These are phyloP conservation scores for Saturnispora silvae DNA, from an alignment of 805 yeast genomes.

Conservation along the genomic window DNA sequence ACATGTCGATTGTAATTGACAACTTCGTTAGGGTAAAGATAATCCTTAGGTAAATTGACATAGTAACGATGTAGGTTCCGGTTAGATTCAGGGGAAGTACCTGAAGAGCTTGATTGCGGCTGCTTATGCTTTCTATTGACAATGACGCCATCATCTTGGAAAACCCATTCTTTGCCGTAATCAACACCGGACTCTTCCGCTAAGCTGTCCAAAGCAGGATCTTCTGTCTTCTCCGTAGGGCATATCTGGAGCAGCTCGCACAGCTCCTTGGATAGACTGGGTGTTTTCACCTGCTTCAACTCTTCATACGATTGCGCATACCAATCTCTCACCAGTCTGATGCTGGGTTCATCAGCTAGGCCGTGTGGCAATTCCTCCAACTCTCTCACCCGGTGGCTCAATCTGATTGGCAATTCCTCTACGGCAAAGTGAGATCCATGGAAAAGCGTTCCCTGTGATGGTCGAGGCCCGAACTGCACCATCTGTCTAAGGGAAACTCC, in stretches of 20 bases:
- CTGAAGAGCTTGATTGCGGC: not conserved
- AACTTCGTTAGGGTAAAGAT: slow-evolving; percentile 62
- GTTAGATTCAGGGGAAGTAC: not conserved
- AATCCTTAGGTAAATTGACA: slow-evolving; percentile 41
- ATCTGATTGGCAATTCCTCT: slow-evolving; percentile 77
- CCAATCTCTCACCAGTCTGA: slow-evolving; percentile 73
- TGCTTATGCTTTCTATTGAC: slow-evolving; percentile 15
- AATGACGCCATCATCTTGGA: slow-evolving; percentile 40
- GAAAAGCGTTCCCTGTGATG: slow-evolving; percentile 68
- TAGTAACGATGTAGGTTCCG: slow-evolving; percentile 19
- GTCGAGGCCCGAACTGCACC: slow-evolving; percentile 83
- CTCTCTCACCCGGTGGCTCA: slow-evolving; percentile 80
- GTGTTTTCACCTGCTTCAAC: slow-evolving; percentile 53
- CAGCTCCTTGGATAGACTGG: slow-evolving; percentile 32
- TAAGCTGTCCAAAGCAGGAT: not conserved
- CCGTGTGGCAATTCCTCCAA: slow-evolving; percentile 73
- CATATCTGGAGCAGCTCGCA: slow-evolving; percentile 22
- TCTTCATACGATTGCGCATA: slow-evolving; percentile 86
- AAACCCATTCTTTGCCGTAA: slow-evolving; percentile 13
- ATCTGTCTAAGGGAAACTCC: slow-evolving; percentile 78
- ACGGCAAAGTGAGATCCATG: slow-evolving; percentile 77
- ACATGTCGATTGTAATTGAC: slow-evolving; percentile 60
- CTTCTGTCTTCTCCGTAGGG: not conserved
- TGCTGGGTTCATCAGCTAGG: slow-evolving; percentile 61
- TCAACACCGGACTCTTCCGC: not conserved